These are phyloP conservation scores for Begonia masoniana DNA, from an alignment of 306 rosid genomes.

Conservation along the genomic window DNA sequence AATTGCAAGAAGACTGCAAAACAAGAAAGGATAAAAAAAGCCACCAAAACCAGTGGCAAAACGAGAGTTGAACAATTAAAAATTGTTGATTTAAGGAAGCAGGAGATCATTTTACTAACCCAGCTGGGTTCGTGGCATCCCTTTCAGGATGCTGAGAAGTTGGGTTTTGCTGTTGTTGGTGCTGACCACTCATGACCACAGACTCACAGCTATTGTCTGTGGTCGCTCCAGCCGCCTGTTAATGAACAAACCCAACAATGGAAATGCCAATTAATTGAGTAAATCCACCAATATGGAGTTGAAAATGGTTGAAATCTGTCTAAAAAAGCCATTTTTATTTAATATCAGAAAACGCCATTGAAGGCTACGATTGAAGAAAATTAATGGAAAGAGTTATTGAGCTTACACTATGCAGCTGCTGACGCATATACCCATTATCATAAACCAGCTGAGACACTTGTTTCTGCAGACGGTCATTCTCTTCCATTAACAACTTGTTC, in stretches of 20 bases:
- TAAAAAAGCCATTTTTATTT: neutral
- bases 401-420: slow-evolving; percentile 66
- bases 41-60: neutral
- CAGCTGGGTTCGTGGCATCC: slow-evolving; percentile 99
- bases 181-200: slow-evolving; percentile 99
- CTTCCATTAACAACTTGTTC: slow-evolving; percentile 94
- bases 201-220: slow-evolving; percentile 99
- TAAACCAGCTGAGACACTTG: slow-evolving; percentile 92
- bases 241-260: neutral
- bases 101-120: slow-evolving; percentile 24
- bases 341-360: neutral
- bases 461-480: slow-evolving; percentile 96
- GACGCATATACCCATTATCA: slow-evolving; percentile 79
- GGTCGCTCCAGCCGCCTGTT: slow-evolving; percentile 71
- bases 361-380: neutral
- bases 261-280: too few species aligned
- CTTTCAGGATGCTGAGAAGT: slow-evolving; percentile 77
- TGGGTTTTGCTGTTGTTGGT: slow-evolving; percentile 94
- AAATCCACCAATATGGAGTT: too few species aligned
- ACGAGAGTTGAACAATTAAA: neutral
- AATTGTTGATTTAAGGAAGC: neutral
- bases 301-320: too few species aligned
- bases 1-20: slow-evolving; percentile 66
- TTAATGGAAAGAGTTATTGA: neutral
- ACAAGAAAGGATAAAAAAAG: neutral